These are phyloP conservation scores for Pythium biforme DNA, from an alignment of 352 stramenopile species.

Conservation along the genomic window DNA sequence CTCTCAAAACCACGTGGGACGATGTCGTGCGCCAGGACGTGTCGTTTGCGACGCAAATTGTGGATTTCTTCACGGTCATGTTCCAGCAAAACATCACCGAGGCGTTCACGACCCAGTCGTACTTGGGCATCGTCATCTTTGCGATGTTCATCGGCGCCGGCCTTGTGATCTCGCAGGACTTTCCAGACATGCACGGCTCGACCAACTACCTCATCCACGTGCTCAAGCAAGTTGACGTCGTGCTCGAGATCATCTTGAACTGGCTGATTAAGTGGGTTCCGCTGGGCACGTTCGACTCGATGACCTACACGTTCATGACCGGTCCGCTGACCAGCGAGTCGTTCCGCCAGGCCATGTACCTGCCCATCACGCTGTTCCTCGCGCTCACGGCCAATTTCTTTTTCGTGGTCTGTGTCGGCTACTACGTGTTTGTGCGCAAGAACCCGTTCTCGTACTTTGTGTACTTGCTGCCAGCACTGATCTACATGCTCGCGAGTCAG, in stretches of 20 bases:
- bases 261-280: conserved; percentile 59
- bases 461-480: conserved; percentile 49
- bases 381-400: conserved; percentile 51
- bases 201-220: conserved; percentile 53
- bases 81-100: conserved; percentile 63
- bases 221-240: conserved; percentile 53
- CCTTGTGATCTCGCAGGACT: conserved; percentile 50
- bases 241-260: conserved; percentile 71
- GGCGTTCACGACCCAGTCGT: conserved; percentile 45
- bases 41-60: conserved; percentile 43
- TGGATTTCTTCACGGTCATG: conserved; percentile 48
- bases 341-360: conserved; percentile 39
- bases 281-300: conserved; percentile 46
- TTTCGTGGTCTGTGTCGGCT: conserved; percentile 48
- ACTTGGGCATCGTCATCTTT: conserved; percentile 53
- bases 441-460: conserved; percentile 61
- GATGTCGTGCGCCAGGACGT: conserved; percentile 36
- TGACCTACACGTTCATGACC: conserved; percentile 53
- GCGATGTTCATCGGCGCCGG: conserved; percentile 52
- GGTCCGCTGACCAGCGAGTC: conserved; percentile 34
- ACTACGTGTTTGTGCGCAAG: conserved; percentile 58
- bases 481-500: conserved; percentile 55
- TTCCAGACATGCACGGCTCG: conserved; percentile 30
- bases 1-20: conserved; percentile 25
- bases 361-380: conserved; percentile 42